Base-by-base conservation (phyloP, 2,329 filamentous ascomycete species). In the Trichoderma hamatum region DNA sequence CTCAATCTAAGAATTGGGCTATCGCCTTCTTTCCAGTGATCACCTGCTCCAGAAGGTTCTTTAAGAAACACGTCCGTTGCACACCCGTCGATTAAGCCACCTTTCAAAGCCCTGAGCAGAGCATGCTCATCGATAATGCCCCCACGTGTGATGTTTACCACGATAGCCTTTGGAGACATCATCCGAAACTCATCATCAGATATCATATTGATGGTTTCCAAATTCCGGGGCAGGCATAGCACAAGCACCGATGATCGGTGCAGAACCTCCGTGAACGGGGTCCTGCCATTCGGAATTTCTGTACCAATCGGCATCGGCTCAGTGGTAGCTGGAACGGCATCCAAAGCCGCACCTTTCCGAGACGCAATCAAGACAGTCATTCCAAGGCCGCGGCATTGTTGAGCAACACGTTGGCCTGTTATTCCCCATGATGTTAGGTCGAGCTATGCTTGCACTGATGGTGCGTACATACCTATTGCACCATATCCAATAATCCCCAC, bases 331-430 rank as follows among this genome's bases (percentile, higher is more conserved):
- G 55, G 1, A 39, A 39, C 3, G 34, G 39, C 3, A 3, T 30
- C 16, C 10, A 5, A 21, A 10, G 21, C 58, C 32, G 19, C 58
- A 2, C 16, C 4, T 6, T 62, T 62, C 13, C 59, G 59, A 62
- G 59, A 62, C 34, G 59, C 43, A 36, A 62, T 51, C 2, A 62
- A 28, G 26, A 62, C 59, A 62, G 13, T 62, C 59, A 62, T 62
- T 14, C 59, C 59, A 21, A 51, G 59, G 28, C 43, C 59, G n/a
- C 59, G 59, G 28, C 59, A 62, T 24, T 24, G 11, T 10, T 62
- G n/a, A 62, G 59, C 59, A 51, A 62, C 43, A 26, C 43, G 39
- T 30, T 10, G n/a, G 1, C 59, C 59, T 62, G 19, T 16, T n/a
- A 10, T 32, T 21, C 28, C 19, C 14, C 14, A 39, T 26, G 14